Base-by-base conservation (phyloP, 2,329 filamentous ascomycete genomes). In the Fusarium secorum region DNA sequence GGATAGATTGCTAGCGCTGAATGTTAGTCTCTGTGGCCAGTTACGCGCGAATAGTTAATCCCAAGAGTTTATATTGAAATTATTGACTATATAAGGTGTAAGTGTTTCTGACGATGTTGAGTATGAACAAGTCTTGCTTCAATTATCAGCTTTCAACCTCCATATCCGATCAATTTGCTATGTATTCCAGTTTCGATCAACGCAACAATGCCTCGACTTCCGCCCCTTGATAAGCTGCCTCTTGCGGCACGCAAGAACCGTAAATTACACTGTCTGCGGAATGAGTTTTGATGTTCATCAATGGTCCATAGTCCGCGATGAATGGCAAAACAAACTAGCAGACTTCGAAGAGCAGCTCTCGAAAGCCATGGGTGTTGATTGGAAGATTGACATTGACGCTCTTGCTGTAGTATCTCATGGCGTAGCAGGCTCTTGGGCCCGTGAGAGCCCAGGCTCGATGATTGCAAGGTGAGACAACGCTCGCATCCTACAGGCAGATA, bases 261-360 rank as follows among this genome's bases (percentile, higher is more conserved):
- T 18, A 48, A 32, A 20, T 48, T 0, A n/a, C 2, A 11, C 10
- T 8, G 4, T 48, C 15, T 7, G 5, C 10, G 3, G 3, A 17
- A 6, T 8, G 0, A 22, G 26, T 5, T 9, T 6, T 4, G 3
- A n/a, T 30, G 4, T n/a, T 48, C 0, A 48, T 3, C 4, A 6
- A 6, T 9, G 0, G 15, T 30, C 11, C 2, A 8, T 7, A 48
- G 26, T 48, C 7, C 28, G 45, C 2, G 26, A 48, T 22, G 20
- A 48, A 3, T 48, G 45, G 20, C 45, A 48, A 20, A 48, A 32
- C 2, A 48, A 48, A 15, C 20, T 18, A 3, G 45, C 20, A 13
- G 45, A 48, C 7, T 48, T 32, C 5, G 28, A 48, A 17, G 7
- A 30, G 11, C 20, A 28, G 14, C 45, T 48, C 10, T 32, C 45